A percentile compares a stretch with the other conserved stretches of the same genome.
Evolutionary conservation across 352 stramenopile genomes (phyloP).

Genomic region (Globisporangium echinulatum): DNA sequence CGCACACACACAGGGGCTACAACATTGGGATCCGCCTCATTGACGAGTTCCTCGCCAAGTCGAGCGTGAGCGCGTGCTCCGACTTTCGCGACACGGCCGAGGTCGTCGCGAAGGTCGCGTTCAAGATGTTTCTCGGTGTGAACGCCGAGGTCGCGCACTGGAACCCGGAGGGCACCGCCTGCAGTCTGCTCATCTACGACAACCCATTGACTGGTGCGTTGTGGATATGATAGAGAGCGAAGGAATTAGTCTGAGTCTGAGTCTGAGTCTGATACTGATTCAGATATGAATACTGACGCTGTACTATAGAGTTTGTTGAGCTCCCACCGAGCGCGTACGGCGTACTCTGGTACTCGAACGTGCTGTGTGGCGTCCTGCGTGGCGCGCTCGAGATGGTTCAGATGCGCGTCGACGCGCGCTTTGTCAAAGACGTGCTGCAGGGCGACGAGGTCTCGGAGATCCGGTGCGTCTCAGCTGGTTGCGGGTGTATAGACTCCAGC

Average conservation of each 20-base stretch:
- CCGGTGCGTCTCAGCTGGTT: slow-evolving; percentile 23
- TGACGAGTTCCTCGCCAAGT: slow-evolving; percentile 98
- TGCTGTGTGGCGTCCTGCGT: slow-evolving; percentile 94
- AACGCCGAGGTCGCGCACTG: slow-evolving; percentile 88
- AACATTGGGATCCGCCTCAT: slow-evolving; percentile 96
- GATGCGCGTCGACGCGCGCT: slow-evolving; percentile 80
- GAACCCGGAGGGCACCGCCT: slow-evolving; percentile 83
- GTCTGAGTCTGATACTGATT: too few species aligned
- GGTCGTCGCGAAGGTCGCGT: slow-evolving; percentile 93
- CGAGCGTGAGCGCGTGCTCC: slow-evolving; percentile 65
- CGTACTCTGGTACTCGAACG: slow-evolving; percentile 94
- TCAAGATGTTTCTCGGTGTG: slow-evolving; percentile 98
- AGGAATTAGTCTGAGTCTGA: too few species aligned
- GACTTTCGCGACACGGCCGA: slow-evolving; percentile 94
- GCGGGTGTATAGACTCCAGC: not conserved
- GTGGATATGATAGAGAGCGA: not conserved
- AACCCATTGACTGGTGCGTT: slow-evolving; percentile 89
- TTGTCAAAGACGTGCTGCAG: slow-evolving; percentile 83
- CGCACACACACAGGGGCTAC: slow-evolving; percentile 80
- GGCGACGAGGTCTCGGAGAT: slow-evolving; percentile 85
- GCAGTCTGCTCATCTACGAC: slow-evolving; percentile 93
- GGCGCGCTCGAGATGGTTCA: slow-evolving; percentile 95
- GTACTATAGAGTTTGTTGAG: slow-evolving; percentile 84
- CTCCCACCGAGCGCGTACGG: slow-evolving; percentile 83
- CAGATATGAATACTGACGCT: not conserved